Base-by-base conservation (phyloP, 2,329 filamentous ascomycete species). In the Cladophialophora chaetospira region DNA sequence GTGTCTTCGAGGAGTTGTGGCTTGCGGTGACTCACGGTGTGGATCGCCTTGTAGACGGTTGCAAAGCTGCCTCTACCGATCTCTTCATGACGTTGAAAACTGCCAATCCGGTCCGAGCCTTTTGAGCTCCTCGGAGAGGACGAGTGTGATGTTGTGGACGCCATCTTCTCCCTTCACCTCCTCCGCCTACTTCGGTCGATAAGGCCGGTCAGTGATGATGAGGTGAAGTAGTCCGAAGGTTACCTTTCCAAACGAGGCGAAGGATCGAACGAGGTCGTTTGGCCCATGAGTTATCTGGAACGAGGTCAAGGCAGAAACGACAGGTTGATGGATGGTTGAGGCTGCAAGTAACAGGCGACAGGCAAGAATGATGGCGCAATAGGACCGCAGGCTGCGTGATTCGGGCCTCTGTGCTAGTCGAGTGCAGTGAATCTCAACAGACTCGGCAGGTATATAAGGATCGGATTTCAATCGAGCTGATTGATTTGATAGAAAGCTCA, bases 1-100 rank as follows among this genome's bases (percentile, higher is more conserved):
- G 59, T 25, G 19, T 29, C 19, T 36, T 36, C 25, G 25, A 48
- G 38, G 31, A 55, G 43, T 33, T 11, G 55, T 38, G 31, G 38
- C 13, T 21, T 25, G 11, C 13, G 10, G 15, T 44, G 53, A 76
- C 86, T 75, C 77, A 96, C 91, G 77, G 88, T 88, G 75, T 95
- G 89, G 66, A 86, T 85, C 63, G 89, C 91, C 71, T 88, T 85
- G 73, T 94, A 97, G 65, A 99, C 94, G 65, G 91, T 91, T 64
- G 94, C 94, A 79, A 97, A 99, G 78, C 94, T 97, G 62, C 94
- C 94, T 77, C 94, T 94, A 63, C 94, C 94, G 71, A 97, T 97
- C 77, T 97, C 90, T 66, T 88, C 86, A 66, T 91, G 84, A 68
- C 93, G 86, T 67, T 83, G 82, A 74, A 95, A 97, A 65, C 91